Conservation (phyloP, 768 basidiomycete genomes). For the Russula vinacea region DNA sequence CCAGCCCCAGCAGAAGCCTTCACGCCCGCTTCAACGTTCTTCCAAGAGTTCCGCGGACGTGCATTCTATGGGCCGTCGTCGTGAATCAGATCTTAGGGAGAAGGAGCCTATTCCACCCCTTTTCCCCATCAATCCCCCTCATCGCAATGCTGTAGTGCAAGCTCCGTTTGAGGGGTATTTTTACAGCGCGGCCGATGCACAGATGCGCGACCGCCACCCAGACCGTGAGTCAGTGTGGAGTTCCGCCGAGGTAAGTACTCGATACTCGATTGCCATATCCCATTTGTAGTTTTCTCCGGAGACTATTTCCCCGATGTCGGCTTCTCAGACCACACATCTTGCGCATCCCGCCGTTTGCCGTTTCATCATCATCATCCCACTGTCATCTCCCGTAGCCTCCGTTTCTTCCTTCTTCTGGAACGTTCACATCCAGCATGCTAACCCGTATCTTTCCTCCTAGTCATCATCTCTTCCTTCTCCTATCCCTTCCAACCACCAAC, state of each 20-base stretch:
- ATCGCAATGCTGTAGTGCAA: constrained; percentile 50
- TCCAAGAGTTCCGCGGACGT: constrained; percentile 31
- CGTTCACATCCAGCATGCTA: neutral
- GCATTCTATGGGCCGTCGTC: constrained; percentile 20
- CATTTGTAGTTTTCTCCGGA: neutral
- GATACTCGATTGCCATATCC: neutral
- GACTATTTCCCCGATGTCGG: neutral
- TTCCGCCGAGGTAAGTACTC: constrained; percentile 25
- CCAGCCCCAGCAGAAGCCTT: constrained; percentile 20
- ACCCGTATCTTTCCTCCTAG: neutral
- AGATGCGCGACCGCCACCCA: constrained; percentile 23
- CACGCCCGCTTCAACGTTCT: constrained; percentile 16
- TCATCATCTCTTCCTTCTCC: constrained; percentile 26
- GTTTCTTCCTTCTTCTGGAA: neutral
- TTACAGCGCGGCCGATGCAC: constrained; percentile 33
- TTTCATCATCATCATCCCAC: neutral
- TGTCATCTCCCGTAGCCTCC: neutral
- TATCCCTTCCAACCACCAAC: constrained; percentile 21
- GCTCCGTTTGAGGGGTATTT: constrained; percentile 53
- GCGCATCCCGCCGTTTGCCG: neutral
- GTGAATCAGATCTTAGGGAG: constrained; percentile 29
- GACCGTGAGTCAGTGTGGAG: constrained; percentile 30
- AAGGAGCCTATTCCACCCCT: constrained; percentile 26
- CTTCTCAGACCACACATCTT: neutral
- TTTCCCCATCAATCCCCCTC: constrained; percentile 39